Evolutionary conservation across 2,329 filamentous ascomycete species (phyloP).

Genomic region (Alternaria sp.): DNA sequence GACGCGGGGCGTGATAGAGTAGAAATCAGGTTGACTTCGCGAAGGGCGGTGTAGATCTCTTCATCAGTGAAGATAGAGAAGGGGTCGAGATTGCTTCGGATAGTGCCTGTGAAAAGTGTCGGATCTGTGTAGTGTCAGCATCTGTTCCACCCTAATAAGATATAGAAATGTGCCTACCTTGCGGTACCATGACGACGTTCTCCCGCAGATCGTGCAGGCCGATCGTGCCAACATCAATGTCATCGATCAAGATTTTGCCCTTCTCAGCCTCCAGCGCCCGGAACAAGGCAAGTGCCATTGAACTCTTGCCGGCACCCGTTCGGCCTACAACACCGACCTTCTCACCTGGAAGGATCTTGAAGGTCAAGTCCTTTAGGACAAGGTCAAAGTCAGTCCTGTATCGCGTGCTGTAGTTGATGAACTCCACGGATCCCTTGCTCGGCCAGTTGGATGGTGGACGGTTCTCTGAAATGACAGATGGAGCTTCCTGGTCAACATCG

Average conservation of each 20-base stretch:
- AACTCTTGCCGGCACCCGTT: slow-evolving; percentile 96
- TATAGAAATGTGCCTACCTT: slow-evolving; percentile 52
- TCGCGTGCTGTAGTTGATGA: slow-evolving; percentile 85
- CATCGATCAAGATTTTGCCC: slow-evolving; percentile 89
- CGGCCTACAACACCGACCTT: slow-evolving; percentile 96
- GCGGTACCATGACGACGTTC: slow-evolving; percentile 95
- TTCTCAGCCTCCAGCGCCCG: slow-evolving; percentile 88
- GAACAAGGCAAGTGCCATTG: slow-evolving; percentile 90
- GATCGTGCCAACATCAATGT: slow-evolving; percentile 86
- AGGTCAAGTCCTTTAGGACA: slow-evolving; percentile 81
- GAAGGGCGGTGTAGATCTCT: slow-evolving; percentile 84
- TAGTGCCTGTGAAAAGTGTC: slow-evolving; percentile 90
- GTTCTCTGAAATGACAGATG: slow-evolving; percentile 75
- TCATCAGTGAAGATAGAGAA: slow-evolving; percentile 89
- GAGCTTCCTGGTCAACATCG: slow-evolving; percentile 92
- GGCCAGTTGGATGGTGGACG: slow-evolving; percentile 85
- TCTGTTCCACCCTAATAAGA: background rate
- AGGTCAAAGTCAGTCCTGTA: slow-evolving; percentile 88
- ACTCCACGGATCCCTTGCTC: slow-evolving; percentile 82
- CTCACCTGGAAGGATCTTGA: slow-evolving; percentile 84
- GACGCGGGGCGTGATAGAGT: slow-evolving; percentile 49
- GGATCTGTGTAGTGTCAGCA: slow-evolving; percentile 64
- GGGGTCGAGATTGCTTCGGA: slow-evolving; percentile 90
- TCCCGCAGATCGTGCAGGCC: slow-evolving; percentile 92
- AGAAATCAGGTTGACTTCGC: slow-evolving; percentile 83